Percentiles rank a stretch among this genome's conserved stretches.
These are phyloP conservation scores for Agrocybe pediades DNA, from an alignment of 768 basidiomycete species.

Conservation along the genomic window DNA sequence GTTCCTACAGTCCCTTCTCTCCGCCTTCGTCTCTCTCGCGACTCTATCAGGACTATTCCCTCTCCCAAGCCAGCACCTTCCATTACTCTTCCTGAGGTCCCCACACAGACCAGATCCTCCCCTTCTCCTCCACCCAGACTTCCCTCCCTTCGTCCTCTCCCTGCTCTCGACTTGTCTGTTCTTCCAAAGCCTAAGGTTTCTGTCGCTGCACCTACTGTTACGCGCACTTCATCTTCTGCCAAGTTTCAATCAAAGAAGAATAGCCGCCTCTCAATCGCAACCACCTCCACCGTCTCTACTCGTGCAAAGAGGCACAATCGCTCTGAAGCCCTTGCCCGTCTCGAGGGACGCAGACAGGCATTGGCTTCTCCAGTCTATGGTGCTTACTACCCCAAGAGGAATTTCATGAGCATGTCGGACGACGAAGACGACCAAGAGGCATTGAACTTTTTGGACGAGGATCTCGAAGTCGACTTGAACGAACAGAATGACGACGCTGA, in stretches of 20 bases:
- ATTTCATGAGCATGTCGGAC: constrained; percentile 72
- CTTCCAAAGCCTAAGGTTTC: not conserved
- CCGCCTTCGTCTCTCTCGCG: constrained; percentile 31
- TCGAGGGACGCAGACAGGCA: constrained; percentile 58
- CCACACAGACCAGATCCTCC: constrained; percentile 16
- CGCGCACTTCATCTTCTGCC: constrained; percentile 22
- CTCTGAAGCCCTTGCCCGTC: constrained; percentile 60
- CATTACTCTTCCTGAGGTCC: constrained; percentile 44
- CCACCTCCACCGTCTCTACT: constrained; percentile 34
- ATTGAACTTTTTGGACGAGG: no score
- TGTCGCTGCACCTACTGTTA: constrained; percentile 12
- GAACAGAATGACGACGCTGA: constrained; percentile 23
- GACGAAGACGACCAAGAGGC: constrained; percentile 47
- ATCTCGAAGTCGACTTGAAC: no score
- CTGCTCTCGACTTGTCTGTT: constrained; percentile 26
- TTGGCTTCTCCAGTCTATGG: constrained; percentile 22
- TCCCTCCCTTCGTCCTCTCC: constrained; percentile 30
- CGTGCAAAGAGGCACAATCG: constrained; percentile 49
- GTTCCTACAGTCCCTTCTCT: constrained; percentile 20
- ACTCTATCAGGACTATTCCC: constrained; percentile 51
- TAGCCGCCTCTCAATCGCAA: constrained; percentile 18
- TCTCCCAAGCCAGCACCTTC: constrained; percentile 65
- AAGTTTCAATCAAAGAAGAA: no score
- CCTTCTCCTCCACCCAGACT: constrained; percentile 27
- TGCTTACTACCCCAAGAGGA: constrained; percentile 26